These are phyloP conservation scores for Globisporangium radiosum DNA, from an alignment of 352 stramenopile species.

Conservation along the genomic window DNA sequence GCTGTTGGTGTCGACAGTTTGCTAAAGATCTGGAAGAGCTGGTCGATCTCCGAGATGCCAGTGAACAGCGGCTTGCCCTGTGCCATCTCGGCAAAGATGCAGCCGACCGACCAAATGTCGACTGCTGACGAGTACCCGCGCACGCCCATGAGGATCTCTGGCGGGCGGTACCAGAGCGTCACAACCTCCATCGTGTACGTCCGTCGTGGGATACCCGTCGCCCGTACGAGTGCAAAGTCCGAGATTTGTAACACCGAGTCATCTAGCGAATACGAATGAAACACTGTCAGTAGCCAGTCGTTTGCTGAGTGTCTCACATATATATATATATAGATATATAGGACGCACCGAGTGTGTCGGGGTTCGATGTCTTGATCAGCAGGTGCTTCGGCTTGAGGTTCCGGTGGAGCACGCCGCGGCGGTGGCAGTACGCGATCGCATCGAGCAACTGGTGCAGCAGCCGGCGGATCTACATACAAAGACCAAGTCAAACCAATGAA, in stretches of 20 bases:
- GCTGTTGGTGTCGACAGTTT: constrained; percentile 97
- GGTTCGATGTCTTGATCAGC: constrained; percentile 70
- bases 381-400: constrained; percentile 90
- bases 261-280: constrained; percentile 16
- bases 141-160: constrained; percentile 87
- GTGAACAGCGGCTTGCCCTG: constrained; percentile 79
- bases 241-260: constrained; percentile 77
- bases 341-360: constrained; percentile 45
- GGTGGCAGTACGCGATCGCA: constrained; percentile 85
- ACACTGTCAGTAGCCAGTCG: neutral
- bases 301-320: neutral
- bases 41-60: constrained; percentile 75
- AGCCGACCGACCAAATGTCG: constrained; percentile 94
- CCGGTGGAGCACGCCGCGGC: constrained; percentile 81
- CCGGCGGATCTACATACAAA: constrained; percentile 49
- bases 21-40: constrained; percentile 85
- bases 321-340: neutral
- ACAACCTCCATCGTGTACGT: constrained; percentile 90
- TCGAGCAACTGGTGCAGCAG: constrained; percentile 84
- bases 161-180: constrained; percentile 88
- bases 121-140: constrained; percentile 80
- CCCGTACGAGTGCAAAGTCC: constrained; percentile 86
- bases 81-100: constrained; percentile 98
- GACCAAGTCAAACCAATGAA: constrained; percentile 6
- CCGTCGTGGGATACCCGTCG: constrained; percentile 77